These are phyloP conservation scores for Glycine tomentella DNA, from an alignment of 306 rosid genomes.

Conservation along the genomic window DNA sequence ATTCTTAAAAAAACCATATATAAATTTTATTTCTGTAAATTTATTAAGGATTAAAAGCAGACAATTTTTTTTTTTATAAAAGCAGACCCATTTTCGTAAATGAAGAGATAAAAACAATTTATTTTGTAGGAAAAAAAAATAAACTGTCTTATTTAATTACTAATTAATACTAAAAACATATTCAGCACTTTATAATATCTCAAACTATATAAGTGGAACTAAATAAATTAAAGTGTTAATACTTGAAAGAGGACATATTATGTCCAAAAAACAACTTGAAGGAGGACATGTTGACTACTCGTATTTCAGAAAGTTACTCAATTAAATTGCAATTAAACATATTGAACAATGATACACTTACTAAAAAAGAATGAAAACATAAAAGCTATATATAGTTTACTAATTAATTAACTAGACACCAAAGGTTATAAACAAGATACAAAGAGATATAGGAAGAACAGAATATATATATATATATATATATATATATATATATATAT, in stretches of 20 bases:
- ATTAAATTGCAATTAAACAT: slow-evolving; percentile 31
- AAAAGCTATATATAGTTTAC: slow-evolving; percentile 21
- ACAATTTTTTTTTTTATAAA: background rate
- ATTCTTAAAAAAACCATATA: background rate
- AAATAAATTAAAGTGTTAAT: background rate
- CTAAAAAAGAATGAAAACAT: slow-evolving; percentile 27
- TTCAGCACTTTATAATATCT: background rate
- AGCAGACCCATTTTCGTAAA: background rate
- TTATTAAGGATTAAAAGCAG: background rate
- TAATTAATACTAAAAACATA: no score
- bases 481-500: slow-evolving; percentile 4
- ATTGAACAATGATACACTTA: slow-evolving; percentile 30
- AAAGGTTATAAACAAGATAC: slow-evolving; percentile 13
- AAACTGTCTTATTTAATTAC: background rate
- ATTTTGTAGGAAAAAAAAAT: background rate
- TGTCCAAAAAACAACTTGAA: no score
- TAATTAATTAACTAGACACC: background rate
- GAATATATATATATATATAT: background rate
- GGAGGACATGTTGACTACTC: background rate
- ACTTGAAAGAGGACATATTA: slow-evolving; percentile 16
- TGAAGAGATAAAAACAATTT: background rate
- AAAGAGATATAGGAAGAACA: slow-evolving; percentile 21
- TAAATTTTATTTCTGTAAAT: background rate
- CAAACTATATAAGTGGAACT: background rate
- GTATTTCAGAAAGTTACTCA: slow-evolving; percentile 22